Evolutionary conservation across 2,329 filamentous ascomycete genomes (phyloP).

Genomic region (Bipolaris sorokiniana): DNA sequence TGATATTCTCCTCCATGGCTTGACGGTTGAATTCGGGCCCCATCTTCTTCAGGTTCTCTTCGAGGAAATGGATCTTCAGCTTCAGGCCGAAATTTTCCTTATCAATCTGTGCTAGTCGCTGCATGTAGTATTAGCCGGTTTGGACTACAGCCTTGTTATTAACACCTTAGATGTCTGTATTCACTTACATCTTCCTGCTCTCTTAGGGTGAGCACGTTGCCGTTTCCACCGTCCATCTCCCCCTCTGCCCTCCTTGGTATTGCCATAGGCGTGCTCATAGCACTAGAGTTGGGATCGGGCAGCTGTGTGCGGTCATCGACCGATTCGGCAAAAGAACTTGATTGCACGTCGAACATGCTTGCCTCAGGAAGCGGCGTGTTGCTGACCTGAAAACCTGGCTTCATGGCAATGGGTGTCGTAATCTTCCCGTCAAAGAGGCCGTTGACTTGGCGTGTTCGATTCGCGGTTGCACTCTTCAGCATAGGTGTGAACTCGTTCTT

Average conservation of each 20-base stretch:
- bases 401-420: slow-evolving; percentile 70
- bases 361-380: slow-evolving; percentile 80
- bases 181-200: slow-evolving; percentile 84
- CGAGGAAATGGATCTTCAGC: slow-evolving; percentile 94
- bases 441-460: slow-evolving; percentile 58
- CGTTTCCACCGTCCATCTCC: slow-evolving; percentile 76
- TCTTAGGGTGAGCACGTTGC: slow-evolving; percentile 87
- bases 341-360: slow-evolving; percentile 60
- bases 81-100: slow-evolving; percentile 99
- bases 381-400: slow-evolving; percentile 67
- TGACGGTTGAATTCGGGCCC: slow-evolving; percentile 89
- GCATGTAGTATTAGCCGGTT: slow-evolving; percentile 8
- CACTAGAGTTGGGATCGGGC: slow-evolving; percentile 78
- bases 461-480: slow-evolving; percentile 80
- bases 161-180: not conserved
- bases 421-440: slow-evolving; percentile 46
- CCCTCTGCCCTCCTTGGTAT: slow-evolving; percentile 69
- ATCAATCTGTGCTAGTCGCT: slow-evolving; percentile 89
- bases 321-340: slow-evolving; percentile 61
- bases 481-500: slow-evolving; percentile 90
- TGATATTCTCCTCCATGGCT: slow-evolving; percentile 91
- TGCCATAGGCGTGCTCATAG: slow-evolving; percentile 79
- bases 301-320: slow-evolving; percentile 71
- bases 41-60: slow-evolving; percentile 85
- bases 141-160: not conserved